phyloP scores from a whole-genome alignment of 139 green algal genomes.

The Deuterostichococcus epilithicus region DNA sequence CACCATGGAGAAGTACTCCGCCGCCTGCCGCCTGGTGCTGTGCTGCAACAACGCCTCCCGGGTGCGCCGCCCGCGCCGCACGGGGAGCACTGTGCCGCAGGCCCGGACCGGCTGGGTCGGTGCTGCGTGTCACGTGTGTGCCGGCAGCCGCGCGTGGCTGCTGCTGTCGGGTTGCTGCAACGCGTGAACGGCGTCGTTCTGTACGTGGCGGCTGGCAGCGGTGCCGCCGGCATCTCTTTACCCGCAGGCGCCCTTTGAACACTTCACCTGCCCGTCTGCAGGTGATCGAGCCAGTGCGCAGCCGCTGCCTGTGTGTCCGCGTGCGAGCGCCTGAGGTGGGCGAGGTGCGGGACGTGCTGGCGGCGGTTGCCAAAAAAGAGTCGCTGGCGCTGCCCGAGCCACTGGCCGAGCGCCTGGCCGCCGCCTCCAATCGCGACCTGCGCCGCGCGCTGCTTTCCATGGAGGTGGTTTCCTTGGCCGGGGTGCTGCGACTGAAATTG shows the following conservation, averaged over 20 bases:
- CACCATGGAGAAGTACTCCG: conserved; percentile 98
- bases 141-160: background rate
- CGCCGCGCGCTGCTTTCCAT: conserved; percentile 86
- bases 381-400: conserved; percentile 55
- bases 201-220: background rate
- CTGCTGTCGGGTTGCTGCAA: background rate
- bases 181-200: too few species aligned
- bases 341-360: conserved; percentile 63
- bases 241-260: background rate
- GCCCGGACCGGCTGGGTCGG: background rate
- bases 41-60: conserved; percentile 82
- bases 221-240: background rate
- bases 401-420: conserved; percentile 62
- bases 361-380: conserved; percentile 72
- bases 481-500: too few species aligned
- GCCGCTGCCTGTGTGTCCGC: conserved; percentile 87
- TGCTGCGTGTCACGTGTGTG: too few species aligned
- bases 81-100: background rate
- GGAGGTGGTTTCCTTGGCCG: conserved; percentile 42
- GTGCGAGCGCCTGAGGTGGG: conserved; percentile 70
- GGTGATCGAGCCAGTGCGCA: conserved; percentile 92
- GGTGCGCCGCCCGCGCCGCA: conserved; percentile 30
- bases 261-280: conserved; percentile 20
- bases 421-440: conserved; percentile 71
- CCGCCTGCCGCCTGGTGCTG: conserved; percentile 86